Evolutionary conservation across 495 filamentous ascomycete genomes (phyloP).

Genomic region (Talaromyces borbonicus): DNA sequence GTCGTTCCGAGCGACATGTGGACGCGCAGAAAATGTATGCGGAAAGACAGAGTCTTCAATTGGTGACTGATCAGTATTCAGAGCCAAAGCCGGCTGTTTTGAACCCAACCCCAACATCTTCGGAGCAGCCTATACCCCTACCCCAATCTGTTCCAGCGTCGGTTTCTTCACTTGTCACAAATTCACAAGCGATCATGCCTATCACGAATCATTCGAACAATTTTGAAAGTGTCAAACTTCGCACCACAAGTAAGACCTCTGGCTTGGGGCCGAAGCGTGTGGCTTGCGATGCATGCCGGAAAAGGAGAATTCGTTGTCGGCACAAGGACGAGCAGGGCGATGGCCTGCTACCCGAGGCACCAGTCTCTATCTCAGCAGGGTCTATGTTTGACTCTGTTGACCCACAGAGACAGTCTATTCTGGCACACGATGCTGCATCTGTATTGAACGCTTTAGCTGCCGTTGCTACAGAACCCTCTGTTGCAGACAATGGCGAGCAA

Average conservation of each 20-base stretch:
- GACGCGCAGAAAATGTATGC: slow-evolving; percentile 37
- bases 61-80: slow-evolving; percentile 20
- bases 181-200: background rate
- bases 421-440: slow-evolving; percentile 36
- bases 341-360: background rate
- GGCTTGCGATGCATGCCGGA: slow-evolving; percentile 46
- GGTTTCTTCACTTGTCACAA: background rate
- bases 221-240: slow-evolving; percentile 26
- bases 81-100: slow-evolving; percentile 7
- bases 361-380: slow-evolving; percentile 14
- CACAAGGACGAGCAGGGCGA: slow-evolving; percentile 41
- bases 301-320: slow-evolving; percentile 42
- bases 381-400: slow-evolving; percentile 23
- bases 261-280: slow-evolving; percentile 42
- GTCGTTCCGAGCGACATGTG: slow-evolving; percentile 34
- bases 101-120: slow-evolving; percentile 8
- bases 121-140: slow-evolving; percentile 15
- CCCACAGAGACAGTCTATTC: slow-evolving; percentile 23
- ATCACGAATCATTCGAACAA: slow-evolving; percentile 9
- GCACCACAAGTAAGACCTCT: slow-evolving; percentile 24
- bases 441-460: slow-evolving; percentile 36
- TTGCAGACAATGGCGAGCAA: background rate
- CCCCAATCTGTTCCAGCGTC: slow-evolving; percentile 4
- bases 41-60: slow-evolving; percentile 35
- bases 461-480: slow-evolving; percentile 27